Evolutionary conservation across 2,329 filamentous ascomycete genomes (phyloP).

Genomic region (Stenocarpella maydis): DNA sequence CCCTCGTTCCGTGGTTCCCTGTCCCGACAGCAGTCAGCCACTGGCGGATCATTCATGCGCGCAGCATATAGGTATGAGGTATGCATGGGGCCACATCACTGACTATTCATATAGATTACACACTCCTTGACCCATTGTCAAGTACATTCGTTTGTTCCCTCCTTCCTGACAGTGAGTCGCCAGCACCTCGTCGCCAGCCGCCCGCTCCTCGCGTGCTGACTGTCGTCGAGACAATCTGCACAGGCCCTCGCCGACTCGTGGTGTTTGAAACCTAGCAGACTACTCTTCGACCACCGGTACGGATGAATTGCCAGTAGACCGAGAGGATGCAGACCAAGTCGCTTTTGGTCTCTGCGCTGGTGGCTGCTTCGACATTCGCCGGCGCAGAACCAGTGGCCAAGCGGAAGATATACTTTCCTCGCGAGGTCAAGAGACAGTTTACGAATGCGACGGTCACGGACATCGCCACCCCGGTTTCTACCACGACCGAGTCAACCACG

Average conservation of each 20-base stretch:
- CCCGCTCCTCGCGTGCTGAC: slow-evolving; percentile 39
- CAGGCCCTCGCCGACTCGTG: slow-evolving; percentile 16
- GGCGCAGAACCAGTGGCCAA: slow-evolving; percentile 51
- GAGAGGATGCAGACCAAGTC: slow-evolving; percentile 60
- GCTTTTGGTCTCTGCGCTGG: slow-evolving; percentile 58
- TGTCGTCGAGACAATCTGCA: slow-evolving; percentile 25
- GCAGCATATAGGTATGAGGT: slow-evolving; percentile 8
- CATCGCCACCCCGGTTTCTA: slow-evolving; percentile 39
- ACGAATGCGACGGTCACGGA: slow-evolving; percentile 53
- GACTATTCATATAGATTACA: slow-evolving; percentile 47
- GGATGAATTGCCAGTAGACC: slow-evolving; percentile 33
- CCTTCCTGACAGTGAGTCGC: slow-evolving; percentile 58
- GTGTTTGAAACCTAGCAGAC: slow-evolving; percentile 17
- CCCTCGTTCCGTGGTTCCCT: slow-evolving; percentile 5
- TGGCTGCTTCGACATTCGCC: slow-evolving; percentile 55
- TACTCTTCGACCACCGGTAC: slow-evolving; percentile 18
- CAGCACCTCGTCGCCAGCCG: slow-evolving; percentile 27
- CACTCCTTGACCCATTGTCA: slow-evolving; percentile 64
- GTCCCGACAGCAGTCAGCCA: slow-evolving; percentile 41
- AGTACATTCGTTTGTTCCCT: slow-evolving; percentile 63
- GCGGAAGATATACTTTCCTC: slow-evolving; percentile 66
- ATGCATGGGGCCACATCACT: slow-evolving; percentile 34
- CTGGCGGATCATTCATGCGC: slow-evolving; percentile 44
- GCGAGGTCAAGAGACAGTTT: slow-evolving; percentile 62
- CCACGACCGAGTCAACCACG: slow-evolving; percentile 36